Conservation (phyloP, 2,329 filamentous ascomycete species). For the Verticillium nubilum region DNA sequence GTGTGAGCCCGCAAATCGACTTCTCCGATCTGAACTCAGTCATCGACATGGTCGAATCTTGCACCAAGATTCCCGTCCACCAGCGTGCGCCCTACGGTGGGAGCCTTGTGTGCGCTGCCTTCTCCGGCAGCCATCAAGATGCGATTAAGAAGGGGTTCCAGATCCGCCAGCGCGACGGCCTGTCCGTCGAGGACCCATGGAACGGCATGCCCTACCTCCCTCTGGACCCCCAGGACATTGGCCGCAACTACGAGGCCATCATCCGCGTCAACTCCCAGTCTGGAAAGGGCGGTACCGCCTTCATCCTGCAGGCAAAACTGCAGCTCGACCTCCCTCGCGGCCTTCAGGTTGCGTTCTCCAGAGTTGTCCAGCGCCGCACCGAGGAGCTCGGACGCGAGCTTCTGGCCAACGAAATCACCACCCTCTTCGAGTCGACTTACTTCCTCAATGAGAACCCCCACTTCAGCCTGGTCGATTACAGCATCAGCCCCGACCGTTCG, state of each 20-base stretch:
- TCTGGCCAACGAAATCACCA: conserved; percentile 74
- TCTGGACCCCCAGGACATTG: conserved; percentile 88
- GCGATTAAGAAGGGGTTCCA: conserved; percentile 93
- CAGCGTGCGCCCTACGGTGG: conserved; percentile 87
- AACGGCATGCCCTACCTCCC: conserved; percentile 72
- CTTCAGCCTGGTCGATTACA: conserved; percentile 87
- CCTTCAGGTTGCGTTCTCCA: conserved; percentile 86
- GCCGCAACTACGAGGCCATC: conserved; percentile 94
- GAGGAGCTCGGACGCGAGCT: conserved; percentile 81
- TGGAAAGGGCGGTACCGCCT: conserved; percentile 90
- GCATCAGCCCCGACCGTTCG: conserved; percentile 79
- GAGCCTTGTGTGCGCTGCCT: conserved; percentile 85
- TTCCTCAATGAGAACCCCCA: conserved; percentile 77
- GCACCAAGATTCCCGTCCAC: conserved; percentile 93
- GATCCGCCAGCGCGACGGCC: conserved; percentile 55
- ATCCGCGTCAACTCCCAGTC: conserved; percentile 97
- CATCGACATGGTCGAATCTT: conserved; percentile 84
- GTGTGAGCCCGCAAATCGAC: conserved; percentile 77
- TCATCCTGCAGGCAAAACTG: conserved; percentile 85
- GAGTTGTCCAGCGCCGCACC: conserved; percentile 75
- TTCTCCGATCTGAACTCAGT: conserved; percentile 84
- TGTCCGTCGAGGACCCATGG: conserved; percentile 65
- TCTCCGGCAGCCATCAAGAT: conserved; percentile 89
- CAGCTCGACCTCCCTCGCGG: conserved; percentile 90
- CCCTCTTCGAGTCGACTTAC: conserved; percentile 85